These are phyloP conservation scores for Aspergillus sp. DNA, from an alignment of 2,329 filamentous ascomycete species.

Conservation along the genomic window DNA sequence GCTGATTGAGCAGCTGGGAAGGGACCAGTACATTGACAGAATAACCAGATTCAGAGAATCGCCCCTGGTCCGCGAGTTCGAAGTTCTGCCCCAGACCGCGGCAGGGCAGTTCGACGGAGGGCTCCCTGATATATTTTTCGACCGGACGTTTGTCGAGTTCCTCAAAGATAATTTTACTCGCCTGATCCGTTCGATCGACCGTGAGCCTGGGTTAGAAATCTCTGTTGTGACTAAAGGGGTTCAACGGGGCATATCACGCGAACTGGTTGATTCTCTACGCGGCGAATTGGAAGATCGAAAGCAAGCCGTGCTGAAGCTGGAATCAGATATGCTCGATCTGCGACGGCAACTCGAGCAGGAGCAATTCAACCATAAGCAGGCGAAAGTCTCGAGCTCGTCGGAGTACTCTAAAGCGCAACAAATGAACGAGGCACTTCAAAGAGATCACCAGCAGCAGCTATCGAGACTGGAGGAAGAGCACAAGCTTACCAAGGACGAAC, in stretches of 20 bases:
- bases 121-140: constrained; percentile 75
- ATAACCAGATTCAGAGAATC: constrained; percentile 68
- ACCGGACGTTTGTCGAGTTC: constrained; percentile 80
- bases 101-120: constrained; percentile 44
- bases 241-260: constrained; percentile 84
- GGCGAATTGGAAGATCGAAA: constrained; percentile 67
- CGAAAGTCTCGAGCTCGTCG: constrained; percentile 48
- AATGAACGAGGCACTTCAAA: constrained; percentile 62
- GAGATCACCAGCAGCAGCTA: constrained; percentile 59
- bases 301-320: constrained; percentile 47
- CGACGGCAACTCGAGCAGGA: constrained; percentile 58
- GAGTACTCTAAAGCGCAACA: constrained; percentile 53
- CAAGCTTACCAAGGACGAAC: constrained; percentile 32
- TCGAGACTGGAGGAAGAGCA: constrained; percentile 45
- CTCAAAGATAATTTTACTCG: constrained; percentile 93
- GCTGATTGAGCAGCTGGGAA: constrained; percentile 64
- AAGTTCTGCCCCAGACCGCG: constrained; percentile 66
- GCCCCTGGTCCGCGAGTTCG: constrained; percentile 76
- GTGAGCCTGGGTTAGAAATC: constrained; percentile 80
- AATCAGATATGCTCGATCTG: constrained; percentile 46
- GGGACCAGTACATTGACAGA: constrained; percentile 78
- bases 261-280: constrained; percentile 78
- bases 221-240: constrained; percentile 69
- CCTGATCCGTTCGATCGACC: constrained; percentile 73
- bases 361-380: constrained; percentile 59